Evolutionary conservation across 306 rosid species (phyloP).

Genomic region (Pyrus betulifolia): DNA sequence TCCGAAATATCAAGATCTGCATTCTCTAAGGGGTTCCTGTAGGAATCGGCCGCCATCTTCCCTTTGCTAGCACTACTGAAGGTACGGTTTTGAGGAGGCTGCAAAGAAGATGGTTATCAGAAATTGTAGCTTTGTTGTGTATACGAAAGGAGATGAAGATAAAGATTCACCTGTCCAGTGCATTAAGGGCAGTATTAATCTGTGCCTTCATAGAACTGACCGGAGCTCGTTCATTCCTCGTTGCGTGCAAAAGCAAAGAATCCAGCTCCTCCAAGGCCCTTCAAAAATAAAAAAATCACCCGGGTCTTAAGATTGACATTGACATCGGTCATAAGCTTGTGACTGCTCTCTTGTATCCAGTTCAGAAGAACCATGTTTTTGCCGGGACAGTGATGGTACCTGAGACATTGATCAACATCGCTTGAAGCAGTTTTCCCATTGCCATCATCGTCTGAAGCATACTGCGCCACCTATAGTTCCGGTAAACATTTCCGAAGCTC

Average conservation of each 20-base stretch:
- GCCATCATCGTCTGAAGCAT: constrained; percentile 66
- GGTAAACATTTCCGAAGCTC: constrained; percentile 12
- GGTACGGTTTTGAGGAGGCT: constrained; percentile 92
- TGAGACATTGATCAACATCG: constrained; percentile 74
- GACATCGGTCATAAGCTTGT: constrained; percentile 1
- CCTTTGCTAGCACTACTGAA: constrained; percentile 69
- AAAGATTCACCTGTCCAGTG: constrained; percentile 56
- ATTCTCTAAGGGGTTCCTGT: constrained; percentile 46
- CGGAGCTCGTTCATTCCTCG: constrained; percentile 81
- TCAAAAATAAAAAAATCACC: constrained; percentile 14
- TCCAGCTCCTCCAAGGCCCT: constrained; percentile 94
- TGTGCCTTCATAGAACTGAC: constrained; percentile 68
- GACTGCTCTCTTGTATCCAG: neutral
- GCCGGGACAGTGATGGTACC: constrained; percentile 34
- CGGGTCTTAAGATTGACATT: constrained; percentile 17
- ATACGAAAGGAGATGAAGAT: neutral
- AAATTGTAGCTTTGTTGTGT: neutral
- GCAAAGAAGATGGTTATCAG: constrained; percentile 26
- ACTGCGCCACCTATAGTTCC: constrained; percentile 65
- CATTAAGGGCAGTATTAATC: constrained; percentile 41
- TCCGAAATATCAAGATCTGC: constrained; percentile 38
- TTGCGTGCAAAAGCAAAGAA: constrained; percentile 60
- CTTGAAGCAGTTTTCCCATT: constrained; percentile 55
- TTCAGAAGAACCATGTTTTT: neutral
- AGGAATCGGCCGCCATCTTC: constrained; percentile 66